Conservation (phyloP, 306 rosid species). For the Chamaecrista fasciculata region DNA sequence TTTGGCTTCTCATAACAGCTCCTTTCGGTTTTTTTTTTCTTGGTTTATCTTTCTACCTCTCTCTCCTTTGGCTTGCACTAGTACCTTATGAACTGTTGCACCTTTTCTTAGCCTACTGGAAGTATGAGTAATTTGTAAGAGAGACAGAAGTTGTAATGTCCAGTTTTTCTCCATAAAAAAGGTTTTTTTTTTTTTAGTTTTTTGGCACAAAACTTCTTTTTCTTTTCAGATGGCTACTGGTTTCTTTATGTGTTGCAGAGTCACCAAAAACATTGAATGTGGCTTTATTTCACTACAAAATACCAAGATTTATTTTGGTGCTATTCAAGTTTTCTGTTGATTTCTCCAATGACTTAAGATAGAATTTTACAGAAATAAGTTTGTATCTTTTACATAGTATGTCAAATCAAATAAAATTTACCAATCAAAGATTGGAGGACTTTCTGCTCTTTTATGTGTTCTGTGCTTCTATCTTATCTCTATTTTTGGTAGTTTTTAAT, state of each 20-base stretch:
- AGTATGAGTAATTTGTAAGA: neutral
- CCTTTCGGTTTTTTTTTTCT: neutral
- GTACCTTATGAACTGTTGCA: neutral
- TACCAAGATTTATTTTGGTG: neutral
- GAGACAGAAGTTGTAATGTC: neutral
- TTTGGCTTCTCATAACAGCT: slow-evolving; percentile 27
- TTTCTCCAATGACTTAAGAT: neutral
- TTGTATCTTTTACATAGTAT: neutral
- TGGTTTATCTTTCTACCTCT: neutral
- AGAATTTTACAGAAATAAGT: neutral
- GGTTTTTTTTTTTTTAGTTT: neutral
- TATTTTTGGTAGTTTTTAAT: neutral
- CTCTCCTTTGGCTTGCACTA: neutral
- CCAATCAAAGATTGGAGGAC: too few relatives aligned
- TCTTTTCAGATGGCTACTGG: neutral
- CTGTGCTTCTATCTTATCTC: too few relatives aligned
- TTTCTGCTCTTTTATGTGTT: too few relatives aligned
- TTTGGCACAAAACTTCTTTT: neutral
- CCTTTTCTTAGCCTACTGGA: neutral
- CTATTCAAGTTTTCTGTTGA: neutral
- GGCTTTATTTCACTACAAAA: neutral
- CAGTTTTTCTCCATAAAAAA: neutral
- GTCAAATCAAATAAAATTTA: neutral
- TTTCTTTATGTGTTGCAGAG: neutral
- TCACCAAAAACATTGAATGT: neutral